These are phyloP conservation scores for Auricularia sp. DNA, from an alignment of 768 basidiomycete genomes.

Conservation along the genomic window DNA sequence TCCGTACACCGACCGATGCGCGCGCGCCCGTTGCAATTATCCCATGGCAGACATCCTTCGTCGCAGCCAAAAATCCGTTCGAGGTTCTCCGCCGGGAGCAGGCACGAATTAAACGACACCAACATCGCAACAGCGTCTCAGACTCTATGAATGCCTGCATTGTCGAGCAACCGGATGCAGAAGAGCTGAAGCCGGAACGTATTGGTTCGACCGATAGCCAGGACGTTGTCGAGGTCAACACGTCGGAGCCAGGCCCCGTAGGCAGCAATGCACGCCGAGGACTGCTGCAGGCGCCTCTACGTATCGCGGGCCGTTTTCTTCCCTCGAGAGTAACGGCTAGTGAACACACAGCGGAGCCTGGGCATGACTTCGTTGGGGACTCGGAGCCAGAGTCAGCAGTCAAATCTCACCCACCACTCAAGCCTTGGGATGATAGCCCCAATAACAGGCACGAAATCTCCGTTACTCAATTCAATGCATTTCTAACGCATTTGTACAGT, in stretches of 20 bases:
- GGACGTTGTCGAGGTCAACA: not conserved
- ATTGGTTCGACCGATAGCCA: not conserved
- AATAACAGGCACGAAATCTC: not conserved
- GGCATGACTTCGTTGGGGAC: not conserved
- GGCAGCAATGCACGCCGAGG: not conserved
- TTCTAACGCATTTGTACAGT: not conserved
- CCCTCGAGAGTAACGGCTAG: not conserved
- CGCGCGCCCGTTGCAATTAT: not conserved
- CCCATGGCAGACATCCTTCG: not conserved
- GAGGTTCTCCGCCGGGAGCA: not conserved
- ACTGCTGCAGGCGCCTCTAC: not conserved
- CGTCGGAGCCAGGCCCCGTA: not conserved
- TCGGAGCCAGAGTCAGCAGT: not conserved
- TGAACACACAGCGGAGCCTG: not conserved
- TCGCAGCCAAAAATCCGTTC: not conserved
- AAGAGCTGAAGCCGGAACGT: not conserved
- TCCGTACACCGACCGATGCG: not conserved
- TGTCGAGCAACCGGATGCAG: not conserved
- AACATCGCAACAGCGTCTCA: not conserved
- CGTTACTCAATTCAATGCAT: no score
- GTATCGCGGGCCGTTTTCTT: not conserved
- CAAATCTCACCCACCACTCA: not conserved
- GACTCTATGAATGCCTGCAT: not conserved
- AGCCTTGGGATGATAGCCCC: not conserved
- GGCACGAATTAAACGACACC: not conserved